These are phyloP conservation scores for Sugiyamaella grinbergsii DNA, from an alignment of 1,139 yeast genomes.

Conservation along the genomic window DNA sequence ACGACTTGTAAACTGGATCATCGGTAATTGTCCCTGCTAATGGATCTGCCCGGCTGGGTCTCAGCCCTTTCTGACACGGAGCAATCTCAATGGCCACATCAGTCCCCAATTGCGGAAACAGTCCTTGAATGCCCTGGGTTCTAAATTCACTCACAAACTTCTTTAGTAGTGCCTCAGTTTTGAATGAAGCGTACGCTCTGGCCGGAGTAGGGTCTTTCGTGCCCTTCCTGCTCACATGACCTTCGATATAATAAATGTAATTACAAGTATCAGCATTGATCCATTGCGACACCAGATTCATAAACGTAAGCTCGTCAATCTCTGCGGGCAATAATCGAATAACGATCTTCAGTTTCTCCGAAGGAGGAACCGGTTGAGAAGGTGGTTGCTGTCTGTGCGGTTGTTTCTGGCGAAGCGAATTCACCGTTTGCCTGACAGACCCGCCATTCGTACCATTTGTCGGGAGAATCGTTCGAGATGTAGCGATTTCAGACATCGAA, in stretches of 20 bases:
- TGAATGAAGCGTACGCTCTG: slow-evolving; percentile 32
- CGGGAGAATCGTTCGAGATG: background rate
- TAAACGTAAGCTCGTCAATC: slow-evolving; percentile 39
- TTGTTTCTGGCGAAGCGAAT: slow-evolving; percentile 12
- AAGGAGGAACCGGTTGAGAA: background rate
- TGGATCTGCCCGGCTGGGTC: slow-evolving; percentile 24
- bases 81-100: slow-evolving; percentile 32
- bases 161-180: slow-evolving; percentile 20
- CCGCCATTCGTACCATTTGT: background rate
- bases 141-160: slow-evolving; percentile 29
- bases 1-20: slow-evolving; percentile 29
- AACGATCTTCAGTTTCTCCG: slow-evolving; percentile 37
- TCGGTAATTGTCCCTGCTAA: slow-evolving; percentile 29
- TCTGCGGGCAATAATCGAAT: slow-evolving; percentile 47
- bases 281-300: slow-evolving; percentile 29
- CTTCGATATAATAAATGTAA: slow-evolving; percentile 44
- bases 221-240: slow-evolving; percentile 37
- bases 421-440: background rate
- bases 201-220: slow-evolving; percentile 28
- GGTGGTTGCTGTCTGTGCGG: slow-evolving; percentile 8
- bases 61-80: slow-evolving; percentile 31
- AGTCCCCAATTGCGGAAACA: slow-evolving; percentile 15
- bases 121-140: slow-evolving; percentile 15
- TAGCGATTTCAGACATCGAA: slow-evolving; percentile 6
- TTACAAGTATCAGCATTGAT: slow-evolving; percentile 29